Evolutionary conservation across 2,329 filamentous ascomycete species (phyloP), one percentile per base, ranked within the genome.

Genomic region (Zymoseptoria brevis): DNA sequence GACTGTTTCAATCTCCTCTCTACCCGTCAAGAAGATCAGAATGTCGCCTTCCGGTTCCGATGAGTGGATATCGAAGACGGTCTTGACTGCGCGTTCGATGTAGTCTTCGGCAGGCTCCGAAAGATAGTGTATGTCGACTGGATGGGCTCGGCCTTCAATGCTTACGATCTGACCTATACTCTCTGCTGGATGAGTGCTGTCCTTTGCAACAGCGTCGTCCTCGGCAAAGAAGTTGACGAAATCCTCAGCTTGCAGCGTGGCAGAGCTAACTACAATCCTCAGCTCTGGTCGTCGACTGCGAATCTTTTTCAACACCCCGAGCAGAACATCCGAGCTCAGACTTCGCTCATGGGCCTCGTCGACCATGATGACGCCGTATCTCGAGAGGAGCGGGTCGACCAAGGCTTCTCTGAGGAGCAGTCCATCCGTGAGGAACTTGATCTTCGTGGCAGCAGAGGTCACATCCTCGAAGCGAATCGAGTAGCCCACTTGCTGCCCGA

Each of bases 301-400:
- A 55, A 99, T 93, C 73, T 97, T 97, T 73, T 96, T 96, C 48
- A 99, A 75, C 13, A 97, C 78, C 0, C 94, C 93, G 3, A 99
- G 81, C 7, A 97, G 79, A 11, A 99, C 84, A 70, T 99, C 94
- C 0, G 92, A 96, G 72, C 90, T 95, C 60, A 97, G 82, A 54
- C 91, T 96, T 57, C 94, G 82, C 75, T 97, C 93, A 71, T 99
- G 94, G 6, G 93, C 94, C 75, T 97, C 93, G 71, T 99, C 94
- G 7, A 99, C 88, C 90, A 99, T 96, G 67, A 99, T 90, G 51
- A 96, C 88, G 0, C 91, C 95, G 72, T 99, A 99, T 9, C 90
- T 83, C 19, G 89, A 94, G 41, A 99, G 76, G 3, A 97, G 76
- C 11, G 94, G 94, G 73, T 99, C 94, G 3, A 96, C 89, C 4